phyloP scores from a whole-genome alignment of 1,284 basidiomycete species.

The Acaromyces ingoldii region DNA sequence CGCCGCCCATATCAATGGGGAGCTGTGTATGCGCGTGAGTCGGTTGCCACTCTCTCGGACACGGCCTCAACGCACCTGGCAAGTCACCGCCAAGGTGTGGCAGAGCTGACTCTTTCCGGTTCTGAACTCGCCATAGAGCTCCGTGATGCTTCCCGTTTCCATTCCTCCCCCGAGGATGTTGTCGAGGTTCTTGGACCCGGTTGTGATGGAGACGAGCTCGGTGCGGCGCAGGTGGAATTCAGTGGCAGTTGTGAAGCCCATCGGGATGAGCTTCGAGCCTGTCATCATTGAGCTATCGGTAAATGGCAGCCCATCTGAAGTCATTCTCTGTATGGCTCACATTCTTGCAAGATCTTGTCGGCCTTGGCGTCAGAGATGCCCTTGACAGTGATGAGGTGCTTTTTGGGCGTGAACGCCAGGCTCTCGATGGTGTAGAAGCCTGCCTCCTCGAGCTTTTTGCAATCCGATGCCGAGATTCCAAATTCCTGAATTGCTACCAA shows the following conservation, averaged over 20 bases:
- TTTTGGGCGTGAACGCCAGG: constrained; percentile 96
- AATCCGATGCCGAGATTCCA: constrained; percentile 83
- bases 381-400: constrained; percentile 82
- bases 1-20: constrained; percentile 94
- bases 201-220: constrained; percentile 96
- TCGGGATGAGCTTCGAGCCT: constrained; percentile 93
- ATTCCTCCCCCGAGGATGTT: constrained; percentile 93
- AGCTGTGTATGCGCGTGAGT: constrained; percentile 55
- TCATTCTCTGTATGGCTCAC: constrained; percentile 55
- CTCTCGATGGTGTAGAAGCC: constrained; percentile 92
- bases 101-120: constrained; percentile 98
- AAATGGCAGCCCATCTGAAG: not conserved
- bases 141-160: constrained; percentile 97
- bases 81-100: constrained; percentile 95
- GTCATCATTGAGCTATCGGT: constrained; percentile 1
- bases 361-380: constrained; percentile 97
- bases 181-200: constrained; percentile 92
- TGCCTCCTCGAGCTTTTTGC: constrained; percentile 90
- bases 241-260: constrained; percentile 97
- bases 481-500: constrained; percentile 67
- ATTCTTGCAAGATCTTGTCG: constrained; percentile 89
- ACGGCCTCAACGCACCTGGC: constrained; percentile 60
- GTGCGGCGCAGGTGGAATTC: constrained; percentile 87
- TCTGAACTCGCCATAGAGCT: constrained; percentile 96
- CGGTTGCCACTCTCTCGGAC: not conserved